Base-by-base conservation (phyloP, 768 basidiomycete species). In the Suillus spraguei region DNA sequence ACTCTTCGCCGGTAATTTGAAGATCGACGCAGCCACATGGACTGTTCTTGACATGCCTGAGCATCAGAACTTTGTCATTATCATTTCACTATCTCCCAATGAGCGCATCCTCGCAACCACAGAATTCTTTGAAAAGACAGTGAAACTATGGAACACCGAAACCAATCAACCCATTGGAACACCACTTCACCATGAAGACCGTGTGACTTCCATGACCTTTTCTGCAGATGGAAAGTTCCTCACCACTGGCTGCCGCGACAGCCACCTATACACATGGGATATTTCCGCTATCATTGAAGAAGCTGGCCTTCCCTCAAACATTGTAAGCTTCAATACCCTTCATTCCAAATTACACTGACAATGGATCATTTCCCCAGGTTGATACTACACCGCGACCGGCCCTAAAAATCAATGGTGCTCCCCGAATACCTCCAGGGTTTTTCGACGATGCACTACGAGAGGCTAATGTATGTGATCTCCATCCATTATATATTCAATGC, bases 91-190 rank as follows among this genome's bases (percentile, higher is more conserved):
- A 13, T 47, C 47, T 47, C 22, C 22, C 13, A 24, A 49, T 49
- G 13, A 4, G 6, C 24, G 13, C 14, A 24, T 24, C 6, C 14
- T 49, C 6, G 47, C 47, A 49, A 4, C 5, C 6, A 7, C 13
- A 14, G 0, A 5, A 13, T 3, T 1, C 13, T 4, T 0, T 1
- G 2, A 5, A 13, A 14, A 6, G 13, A 47, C 22, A 24, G 6
- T 3, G 2, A 13, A 14, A 47, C 47, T 49, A 24, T 49, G 47
- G 47, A 49, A 49, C 13, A 6, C 24, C 5, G 14, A 49, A 24
- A 24, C 22, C 13, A 49, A 49, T 49, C 6, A 49, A 14, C 24
- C 28, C 9, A 52, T 52, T 5, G 16, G 17, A 11, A 17, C 50
- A 32, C 16, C 28, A 16, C 50, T 52, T 28, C 16, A 5, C 28